These are phyloP conservation scores for Hansenula lynferdii DNA, from an alignment of 1,139 yeast genomes.

Conservation along the genomic window DNA sequence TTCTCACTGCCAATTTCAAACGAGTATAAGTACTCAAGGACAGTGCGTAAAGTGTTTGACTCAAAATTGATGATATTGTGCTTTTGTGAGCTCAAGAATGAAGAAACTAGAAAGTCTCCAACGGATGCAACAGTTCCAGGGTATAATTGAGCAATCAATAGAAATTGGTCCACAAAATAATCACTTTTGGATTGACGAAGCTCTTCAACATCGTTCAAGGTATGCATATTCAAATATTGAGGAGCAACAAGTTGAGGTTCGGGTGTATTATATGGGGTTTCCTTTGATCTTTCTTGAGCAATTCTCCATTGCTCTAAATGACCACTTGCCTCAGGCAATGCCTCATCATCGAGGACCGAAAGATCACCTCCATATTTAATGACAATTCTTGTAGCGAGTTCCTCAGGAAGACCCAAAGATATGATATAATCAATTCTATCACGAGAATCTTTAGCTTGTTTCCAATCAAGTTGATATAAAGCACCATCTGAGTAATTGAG, in stretches of 20 bases:
- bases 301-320: constrained; percentile 26
- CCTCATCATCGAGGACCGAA: constrained; percentile 14
- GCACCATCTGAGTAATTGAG: constrained; percentile 27
- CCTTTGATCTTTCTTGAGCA: constrained; percentile 11
- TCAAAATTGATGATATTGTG: constrained; percentile 27
- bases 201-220: constrained; percentile 36
- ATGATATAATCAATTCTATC: constrained; percentile 43
- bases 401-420: constrained; percentile 38
- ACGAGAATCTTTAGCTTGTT: constrained; percentile 47
- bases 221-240: constrained; percentile 29
- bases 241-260: constrained; percentile 27
- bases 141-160: constrained; percentile 42
- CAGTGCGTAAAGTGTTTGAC: constrained; percentile 29
- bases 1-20: constrained; percentile 28
- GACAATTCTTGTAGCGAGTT: constrained; percentile 37
- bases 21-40: constrained; percentile 32
- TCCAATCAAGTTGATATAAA: constrained; percentile 41
- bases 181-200: constrained; percentile 31
- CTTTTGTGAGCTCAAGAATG: constrained; percentile 27
- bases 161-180: constrained; percentile 40
- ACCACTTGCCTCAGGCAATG: constrained; percentile 18
- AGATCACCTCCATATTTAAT: constrained; percentile 23
- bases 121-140: constrained; percentile 47
- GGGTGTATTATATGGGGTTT: constrained; percentile 21
- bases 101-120: constrained; percentile 41